phyloP scores from a whole-genome alignment of 1,284 basidiomycete genomes.

The Cystobasidium slooffiae region DNA sequence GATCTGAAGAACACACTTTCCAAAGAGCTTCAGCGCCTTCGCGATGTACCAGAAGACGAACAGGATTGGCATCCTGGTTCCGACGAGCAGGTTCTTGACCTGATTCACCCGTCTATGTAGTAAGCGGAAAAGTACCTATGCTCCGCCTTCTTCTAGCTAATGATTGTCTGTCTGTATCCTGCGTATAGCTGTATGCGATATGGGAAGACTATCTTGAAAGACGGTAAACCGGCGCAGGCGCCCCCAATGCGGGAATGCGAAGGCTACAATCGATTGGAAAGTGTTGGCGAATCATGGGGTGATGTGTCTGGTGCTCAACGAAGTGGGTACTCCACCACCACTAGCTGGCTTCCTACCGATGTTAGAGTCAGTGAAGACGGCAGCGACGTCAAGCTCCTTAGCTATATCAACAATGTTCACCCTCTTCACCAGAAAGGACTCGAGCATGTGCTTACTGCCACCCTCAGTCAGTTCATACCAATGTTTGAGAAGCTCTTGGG shows the following conservation, averaged over 20 bases:
- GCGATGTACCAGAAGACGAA: conserved; percentile 55
- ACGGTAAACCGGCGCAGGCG: background rate
- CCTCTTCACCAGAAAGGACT: conserved; percentile 56
- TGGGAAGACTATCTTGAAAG: background rate
- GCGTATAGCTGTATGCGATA: conserved; percentile 24
- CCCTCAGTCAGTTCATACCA: conserved; percentile 60
- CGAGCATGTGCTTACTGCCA: conserved; percentile 57
- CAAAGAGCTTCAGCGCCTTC: background rate
- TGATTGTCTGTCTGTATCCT: conserved; percentile 52
- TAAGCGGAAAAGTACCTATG: conserved; percentile 30
- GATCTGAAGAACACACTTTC: conserved; percentile 17
- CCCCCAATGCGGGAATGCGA: background rate
- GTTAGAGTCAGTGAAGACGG: conserved; percentile 58
- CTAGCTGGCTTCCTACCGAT: conserved; percentile 61
- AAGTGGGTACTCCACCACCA: conserved; percentile 10
- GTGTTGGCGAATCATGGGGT: background rate
- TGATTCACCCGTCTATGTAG: conserved; percentile 62
- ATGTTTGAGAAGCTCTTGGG: conserved; percentile 65
- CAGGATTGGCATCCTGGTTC: conserved; percentile 63
- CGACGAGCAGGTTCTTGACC: conserved; percentile 58
- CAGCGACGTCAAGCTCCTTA: conserved; percentile 48
- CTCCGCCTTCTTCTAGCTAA: conserved; percentile 39
- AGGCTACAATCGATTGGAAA: background rate
- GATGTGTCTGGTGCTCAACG: background rate
- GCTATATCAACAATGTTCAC: conserved; percentile 66